These are phyloP conservation scores for Plantago coronopus DNA, from an alignment of 305 asterid genomes.

Conservation along the genomic window DNA sequence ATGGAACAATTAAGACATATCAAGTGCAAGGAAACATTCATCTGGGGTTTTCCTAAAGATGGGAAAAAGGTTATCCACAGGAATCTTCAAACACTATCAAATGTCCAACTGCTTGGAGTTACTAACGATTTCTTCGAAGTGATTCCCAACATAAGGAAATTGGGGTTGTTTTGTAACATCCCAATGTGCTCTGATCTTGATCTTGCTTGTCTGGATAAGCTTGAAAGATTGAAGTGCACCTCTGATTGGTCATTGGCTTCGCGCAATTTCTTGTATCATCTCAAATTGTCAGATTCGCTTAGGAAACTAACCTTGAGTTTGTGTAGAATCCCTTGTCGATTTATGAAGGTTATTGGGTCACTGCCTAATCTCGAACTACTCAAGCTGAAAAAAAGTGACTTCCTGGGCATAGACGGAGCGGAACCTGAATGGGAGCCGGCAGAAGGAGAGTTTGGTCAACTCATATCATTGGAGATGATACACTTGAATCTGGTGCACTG, in stretches of 20 bases:
- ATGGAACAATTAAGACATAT: constrained; percentile 22
- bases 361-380: constrained; percentile 26
- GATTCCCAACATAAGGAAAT: constrained; percentile 15
- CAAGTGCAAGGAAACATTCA: neutral
- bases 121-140: neutral
- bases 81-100: constrained; percentile 18
- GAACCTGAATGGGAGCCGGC: constrained; percentile 18
- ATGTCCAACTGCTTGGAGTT: neutral
- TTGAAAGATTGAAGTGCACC: constrained; percentile 5
- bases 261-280: neutral
- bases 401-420: neutral
- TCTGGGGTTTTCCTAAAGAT: neutral
- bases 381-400: constrained; percentile 1
- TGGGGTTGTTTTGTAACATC: neutral
- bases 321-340: constrained; percentile 4
- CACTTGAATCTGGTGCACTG: neutral
- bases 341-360: constrained; percentile 12
- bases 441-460: neutral
- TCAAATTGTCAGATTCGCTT: neutral
- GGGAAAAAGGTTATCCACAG: neutral
- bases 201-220: constrained; percentile 11
- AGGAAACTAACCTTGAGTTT: constrained; percentile 18
- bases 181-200: neutral
- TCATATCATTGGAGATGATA: neutral
- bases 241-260: neutral